Conservation (phyloP, 1,284 basidiomycete species). For the Ceraceosorus guamensis region DNA sequence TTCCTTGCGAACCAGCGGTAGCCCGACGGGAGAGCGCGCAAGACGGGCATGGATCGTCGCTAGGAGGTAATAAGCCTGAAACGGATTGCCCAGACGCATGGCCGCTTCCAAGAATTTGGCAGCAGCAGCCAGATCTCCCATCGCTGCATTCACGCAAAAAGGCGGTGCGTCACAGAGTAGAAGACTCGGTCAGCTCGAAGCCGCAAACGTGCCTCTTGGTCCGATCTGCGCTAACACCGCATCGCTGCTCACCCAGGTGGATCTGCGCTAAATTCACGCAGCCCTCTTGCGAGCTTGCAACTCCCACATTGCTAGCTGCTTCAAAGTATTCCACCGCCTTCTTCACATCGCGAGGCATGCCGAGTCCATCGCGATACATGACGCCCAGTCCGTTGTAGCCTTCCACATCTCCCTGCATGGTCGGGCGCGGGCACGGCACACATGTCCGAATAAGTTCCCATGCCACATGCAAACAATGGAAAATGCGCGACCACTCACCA, state of each 20-base stretch:
- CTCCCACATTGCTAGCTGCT: constrained; percentile 72
- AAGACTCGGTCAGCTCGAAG: no score
- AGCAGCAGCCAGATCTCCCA: constrained; percentile 49
- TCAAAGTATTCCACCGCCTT: constrained; percentile 66
- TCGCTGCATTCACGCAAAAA: no score
- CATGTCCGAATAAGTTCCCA: no score
- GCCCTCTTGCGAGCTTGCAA: constrained; percentile 63
- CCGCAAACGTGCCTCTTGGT: background rate
- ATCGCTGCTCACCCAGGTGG: constrained; percentile 54
- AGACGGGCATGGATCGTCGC: constrained; percentile 20
- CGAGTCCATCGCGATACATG: constrained; percentile 82
- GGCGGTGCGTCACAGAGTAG: background rate
- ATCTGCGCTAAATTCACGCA: constrained; percentile 82
- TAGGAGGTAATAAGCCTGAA: constrained; percentile 31
- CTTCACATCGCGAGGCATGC: constrained; percentile 53
- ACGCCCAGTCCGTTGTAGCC: constrained; percentile 82
- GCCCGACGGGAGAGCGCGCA: background rate
- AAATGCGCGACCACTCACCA: no score
- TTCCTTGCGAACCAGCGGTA: background rate
- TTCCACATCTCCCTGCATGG: constrained; percentile 75
- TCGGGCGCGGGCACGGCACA: no score
- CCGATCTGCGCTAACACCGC: background rate
- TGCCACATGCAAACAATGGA: no score
- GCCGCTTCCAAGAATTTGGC: constrained; percentile 23
- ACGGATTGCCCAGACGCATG: constrained; percentile 16